These are phyloP conservation scores for Gossypium thurberi DNA, from an alignment of 345 rosid species.

Conservation along the genomic window DNA sequence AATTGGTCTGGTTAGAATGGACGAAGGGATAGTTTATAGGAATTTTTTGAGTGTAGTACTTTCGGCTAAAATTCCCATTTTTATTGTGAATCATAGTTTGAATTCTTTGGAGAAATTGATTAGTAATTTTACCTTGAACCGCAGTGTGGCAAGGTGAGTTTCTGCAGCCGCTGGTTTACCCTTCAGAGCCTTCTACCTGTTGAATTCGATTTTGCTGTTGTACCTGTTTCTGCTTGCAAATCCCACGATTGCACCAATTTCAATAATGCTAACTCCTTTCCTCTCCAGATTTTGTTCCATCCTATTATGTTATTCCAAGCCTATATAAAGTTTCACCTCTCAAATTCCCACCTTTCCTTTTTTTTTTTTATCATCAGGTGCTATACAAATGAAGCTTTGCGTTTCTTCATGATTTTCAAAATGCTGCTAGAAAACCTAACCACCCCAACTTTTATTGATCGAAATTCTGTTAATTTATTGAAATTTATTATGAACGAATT, in stretches of 20 bases:
- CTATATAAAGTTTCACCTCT: too few species aligned
- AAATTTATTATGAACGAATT: too few species aligned
- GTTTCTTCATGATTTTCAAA: neutral
- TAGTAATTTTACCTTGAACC: neutral
- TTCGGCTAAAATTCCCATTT: conserved; percentile 21
- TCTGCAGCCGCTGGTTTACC: neutral
- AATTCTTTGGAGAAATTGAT: neutral
- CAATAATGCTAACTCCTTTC: too few species aligned
- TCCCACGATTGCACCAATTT: neutral
- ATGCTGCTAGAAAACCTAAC: too few species aligned
- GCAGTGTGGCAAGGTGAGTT: neutral
- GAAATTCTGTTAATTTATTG: too few species aligned
- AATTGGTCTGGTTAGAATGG: conserved; percentile 14
- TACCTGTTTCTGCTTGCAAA: neutral
- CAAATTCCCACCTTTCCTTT: too few species aligned
- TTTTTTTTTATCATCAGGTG: too few species aligned
- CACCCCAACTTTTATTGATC: too few species aligned
- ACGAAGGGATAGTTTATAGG: conserved; percentile 7
- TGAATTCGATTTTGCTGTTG: neutral
- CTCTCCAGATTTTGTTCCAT: neutral
- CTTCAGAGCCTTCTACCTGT: neutral
- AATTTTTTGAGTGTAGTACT: conserved; percentile 20
- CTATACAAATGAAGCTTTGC: neutral
- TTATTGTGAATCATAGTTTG: neutral
- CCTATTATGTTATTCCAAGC: neutral